phyloP scores from a whole-genome alignment of 176 grass and related monocot species.

The Avena insularis region DNA sequence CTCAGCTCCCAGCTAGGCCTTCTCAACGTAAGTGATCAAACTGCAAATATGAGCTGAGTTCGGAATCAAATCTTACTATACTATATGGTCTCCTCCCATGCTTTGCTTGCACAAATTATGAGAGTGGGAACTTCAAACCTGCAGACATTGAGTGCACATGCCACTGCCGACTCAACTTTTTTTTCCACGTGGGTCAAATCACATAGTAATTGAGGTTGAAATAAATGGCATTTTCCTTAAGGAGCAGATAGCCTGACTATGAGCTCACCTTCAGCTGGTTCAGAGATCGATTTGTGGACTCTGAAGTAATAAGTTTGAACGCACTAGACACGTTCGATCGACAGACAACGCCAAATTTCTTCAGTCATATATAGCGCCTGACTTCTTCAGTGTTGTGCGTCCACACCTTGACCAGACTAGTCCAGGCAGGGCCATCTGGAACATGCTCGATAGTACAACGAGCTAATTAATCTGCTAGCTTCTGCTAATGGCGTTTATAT shows the following conservation, averaged over 20 bases:
- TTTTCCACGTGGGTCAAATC: background rate
- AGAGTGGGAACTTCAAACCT: conserved; percentile 10
- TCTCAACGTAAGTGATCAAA: conserved; percentile 70
- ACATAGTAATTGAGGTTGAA: background rate
- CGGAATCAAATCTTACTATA: background rate
- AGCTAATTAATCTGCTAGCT: background rate
- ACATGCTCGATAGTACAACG: background rate
- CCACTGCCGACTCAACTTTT: background rate
- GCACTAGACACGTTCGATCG: background rate
- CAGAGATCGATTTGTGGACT: background rate
- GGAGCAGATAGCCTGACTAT: background rate
- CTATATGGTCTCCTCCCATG: background rate
- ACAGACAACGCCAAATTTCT: conserved; percentile 5
- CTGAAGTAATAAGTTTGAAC: conserved; percentile 31
- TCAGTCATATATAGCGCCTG: background rate
- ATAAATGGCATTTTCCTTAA: background rate
- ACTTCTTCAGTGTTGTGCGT: background rate
- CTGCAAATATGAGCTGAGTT: background rate
- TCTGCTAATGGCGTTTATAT: background rate
- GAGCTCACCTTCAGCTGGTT: conserved; percentile 14
- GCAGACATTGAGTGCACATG: conserved; percentile 37
- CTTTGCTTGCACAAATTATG: background rate
- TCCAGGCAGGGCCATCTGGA: conserved; percentile 16
- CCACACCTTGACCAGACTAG: background rate
- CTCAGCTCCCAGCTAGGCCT: conserved; percentile 95